A percentile compares a stretch with the other conserved stretches of the same genome.
These are phyloP conservation scores for Prasinococcaceae sp. DNA, from an alignment of 139 green algal genomes.

Conservation along the genomic window DNA sequence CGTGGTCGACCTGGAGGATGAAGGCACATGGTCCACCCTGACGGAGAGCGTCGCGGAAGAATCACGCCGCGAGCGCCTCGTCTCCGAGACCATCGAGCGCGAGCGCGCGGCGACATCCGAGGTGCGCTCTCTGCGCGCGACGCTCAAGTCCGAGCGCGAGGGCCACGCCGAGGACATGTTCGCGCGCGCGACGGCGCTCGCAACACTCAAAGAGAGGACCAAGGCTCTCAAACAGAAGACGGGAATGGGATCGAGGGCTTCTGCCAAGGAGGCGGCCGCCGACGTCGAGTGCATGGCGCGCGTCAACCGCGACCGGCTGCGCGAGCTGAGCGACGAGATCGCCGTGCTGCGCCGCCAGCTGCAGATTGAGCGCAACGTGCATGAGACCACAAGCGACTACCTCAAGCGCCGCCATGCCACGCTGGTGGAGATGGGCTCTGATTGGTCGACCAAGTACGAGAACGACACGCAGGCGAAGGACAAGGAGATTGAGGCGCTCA, in stretches of 20 bases:
- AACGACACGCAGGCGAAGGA: conserved; percentile 19
- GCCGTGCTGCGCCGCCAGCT: conserved; percentile 31
- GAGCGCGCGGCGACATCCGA: conserved; percentile 11
- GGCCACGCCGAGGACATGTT: conserved; percentile 52
- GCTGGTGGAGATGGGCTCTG: conserved; percentile 7
- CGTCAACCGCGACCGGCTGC: neutral
- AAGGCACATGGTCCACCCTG: neutral
- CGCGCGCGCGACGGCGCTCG: neutral
- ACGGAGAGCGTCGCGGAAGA: neutral
- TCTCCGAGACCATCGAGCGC: neutral
- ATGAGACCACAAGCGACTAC: conserved; percentile 5
- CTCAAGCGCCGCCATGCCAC: conserved; percentile 3
- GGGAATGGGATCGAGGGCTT: neutral
- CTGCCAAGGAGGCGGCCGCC: too few species aligned
- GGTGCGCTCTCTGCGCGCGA: conserved; percentile 41
- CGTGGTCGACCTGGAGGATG: conserved; percentile 32
- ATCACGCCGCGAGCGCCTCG: neutral
- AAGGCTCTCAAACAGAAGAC: neutral
- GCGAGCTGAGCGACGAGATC: conserved; percentile 12
- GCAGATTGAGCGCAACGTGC: conserved; percentile 36
- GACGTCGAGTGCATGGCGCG: too few species aligned
- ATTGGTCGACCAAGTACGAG: conserved; percentile 18
- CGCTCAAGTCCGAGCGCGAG: conserved; percentile 44
- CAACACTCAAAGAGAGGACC: neutral
- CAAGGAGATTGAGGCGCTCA: conserved; percentile 17